A percentile compares a stretch with the other conserved stretches of the same genome.
Evolutionary conservation across 306 rosid species (phyloP).

Genomic region (Quercus glauca): DNA sequence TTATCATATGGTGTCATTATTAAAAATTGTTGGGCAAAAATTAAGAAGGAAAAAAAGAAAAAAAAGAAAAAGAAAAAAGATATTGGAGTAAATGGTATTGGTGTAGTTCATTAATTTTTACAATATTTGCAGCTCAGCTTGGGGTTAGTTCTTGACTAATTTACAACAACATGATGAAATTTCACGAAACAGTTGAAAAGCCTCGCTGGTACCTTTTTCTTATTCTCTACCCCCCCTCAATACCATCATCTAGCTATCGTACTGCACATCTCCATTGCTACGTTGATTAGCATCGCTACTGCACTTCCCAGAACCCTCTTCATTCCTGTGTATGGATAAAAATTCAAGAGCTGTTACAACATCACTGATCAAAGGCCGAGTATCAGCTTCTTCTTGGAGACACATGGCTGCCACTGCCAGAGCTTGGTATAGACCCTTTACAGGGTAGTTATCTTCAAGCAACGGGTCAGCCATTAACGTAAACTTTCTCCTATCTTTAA

Average conservation of each 20-base stretch:
- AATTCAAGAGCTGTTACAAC: constrained; percentile 76
- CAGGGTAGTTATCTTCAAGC: constrained; percentile 61
- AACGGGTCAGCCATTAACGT: constrained; percentile 61
- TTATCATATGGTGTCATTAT: no score
- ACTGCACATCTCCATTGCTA: constrained; percentile 21
- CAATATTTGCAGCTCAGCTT: no score
- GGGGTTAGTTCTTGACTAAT: no score
- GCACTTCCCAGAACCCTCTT: constrained; percentile 17
- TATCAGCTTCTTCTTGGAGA: constrained; percentile 68
- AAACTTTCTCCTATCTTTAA: constrained; percentile 68
- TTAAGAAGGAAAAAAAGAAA: no score
- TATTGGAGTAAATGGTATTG: no score
- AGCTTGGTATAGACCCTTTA: constrained; percentile 78
- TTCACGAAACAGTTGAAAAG: constrained; percentile 23
- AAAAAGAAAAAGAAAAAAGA: no score
- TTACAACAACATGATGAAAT: not conserved
- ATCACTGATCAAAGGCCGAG: constrained; percentile 76
- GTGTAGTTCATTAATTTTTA: no score
- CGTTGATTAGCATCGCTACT: not conserved
- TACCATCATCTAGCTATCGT: constrained; percentile 20
- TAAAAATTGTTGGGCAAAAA: no score
- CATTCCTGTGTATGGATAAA: constrained; percentile 34
- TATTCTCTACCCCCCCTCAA: constrained; percentile 10
- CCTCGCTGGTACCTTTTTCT: not conserved
- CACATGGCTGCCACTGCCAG: constrained; percentile 96